Evolutionary conservation across 306 rosid species (phyloP).

Genomic region (Vicia sativa): DNA sequence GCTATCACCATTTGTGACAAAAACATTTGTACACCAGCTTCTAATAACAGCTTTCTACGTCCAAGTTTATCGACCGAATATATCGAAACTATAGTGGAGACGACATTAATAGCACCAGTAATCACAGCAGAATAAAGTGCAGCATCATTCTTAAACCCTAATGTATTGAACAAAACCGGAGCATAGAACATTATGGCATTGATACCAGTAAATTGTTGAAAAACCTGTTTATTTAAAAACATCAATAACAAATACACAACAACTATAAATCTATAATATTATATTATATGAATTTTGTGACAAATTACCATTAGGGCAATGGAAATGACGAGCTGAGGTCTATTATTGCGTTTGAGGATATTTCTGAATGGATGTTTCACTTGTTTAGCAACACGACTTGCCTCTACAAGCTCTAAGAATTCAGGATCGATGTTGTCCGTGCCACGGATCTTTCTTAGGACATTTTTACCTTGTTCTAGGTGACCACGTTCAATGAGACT

Average conservation of each 20-base stretch:
- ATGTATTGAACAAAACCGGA: constrained; percentile 69
- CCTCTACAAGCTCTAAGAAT: constrained; percentile 73
- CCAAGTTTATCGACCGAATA: constrained; percentile 75
- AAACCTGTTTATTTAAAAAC: constrained; percentile 47
- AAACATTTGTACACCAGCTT: constrained; percentile 85
- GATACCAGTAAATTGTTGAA: constrained; percentile 84
- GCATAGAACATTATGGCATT: constrained; percentile 95
- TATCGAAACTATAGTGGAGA: constrained; percentile 72
- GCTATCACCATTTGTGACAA: constrained; percentile 69
- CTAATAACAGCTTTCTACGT: constrained; percentile 59
- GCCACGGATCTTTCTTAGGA: constrained; percentile 70
- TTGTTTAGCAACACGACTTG: constrained; percentile 64
- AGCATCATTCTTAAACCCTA: constrained; percentile 73
- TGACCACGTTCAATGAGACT: constrained; percentile 86
- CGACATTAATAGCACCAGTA: constrained; percentile 70
- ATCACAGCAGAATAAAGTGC: constrained; percentile 78
- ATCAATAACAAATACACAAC: constrained; percentile 35
- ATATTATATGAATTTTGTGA: not conserved
- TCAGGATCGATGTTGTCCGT: constrained; percentile 74
- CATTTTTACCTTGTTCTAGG: constrained; percentile 74
- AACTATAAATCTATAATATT: not conserved
- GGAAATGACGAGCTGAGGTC: constrained; percentile 78
- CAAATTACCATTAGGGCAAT: constrained; percentile 58
- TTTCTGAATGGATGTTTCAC: constrained; percentile 85
- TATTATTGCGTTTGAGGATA: constrained; percentile 60